Evolutionary conservation across 2,329 filamentous ascomycete genomes (phyloP), one percentile per base, ranked within the genome.

Genomic region (Dichotomopilus funicola): DNA sequence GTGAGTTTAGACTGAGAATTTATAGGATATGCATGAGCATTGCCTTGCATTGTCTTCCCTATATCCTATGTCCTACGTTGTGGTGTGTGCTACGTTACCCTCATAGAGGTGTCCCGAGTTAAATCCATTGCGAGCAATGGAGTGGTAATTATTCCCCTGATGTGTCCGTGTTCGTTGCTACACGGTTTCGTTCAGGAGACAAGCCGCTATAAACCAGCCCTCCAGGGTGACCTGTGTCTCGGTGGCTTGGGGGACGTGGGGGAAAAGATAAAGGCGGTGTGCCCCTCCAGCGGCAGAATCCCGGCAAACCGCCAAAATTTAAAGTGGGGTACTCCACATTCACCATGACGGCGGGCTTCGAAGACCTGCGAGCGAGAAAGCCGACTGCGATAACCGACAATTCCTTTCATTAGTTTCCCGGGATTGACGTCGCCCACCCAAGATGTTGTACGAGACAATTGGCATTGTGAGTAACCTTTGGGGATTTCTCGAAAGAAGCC

Each of bases 391-490:
- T 7, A 45, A 5, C 12, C 2, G 2, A 13, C 43, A 45, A 27
- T 27, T 27, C 19, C 19, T n/a, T 31, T 31, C 11, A 11, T 36
- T 31, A 11, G 11, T 11, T 13, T 4, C 35, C 3, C 41, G 54
- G 34, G 51, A 49, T 31, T 35, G 31, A 36, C 19, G 19, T 27
- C 19, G 19, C 50, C 58, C 46, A 64, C 69, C 19, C 47, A 79
- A 71, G 63, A 96, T 99, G 94, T 78, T 99, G 75, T 99, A 99
- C 79, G 94, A 99, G 78, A 78, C 97, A 68, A 94, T 99, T 73
- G 94, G 89, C 72, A 87, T 96, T 75, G 94, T 96, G 9, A 13
- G 42, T 7, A 19, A 7, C 41, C n/a, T n/a, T n/a, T n/a, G n/a
- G n/a, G n/a, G n/a, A n/a, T n/a, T n/a, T n/a, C n/a, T n/a, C n/a